Evolutionary conservation across 305 asterid species (phyloP).

Genomic region (Salvia sclarea): DNA sequence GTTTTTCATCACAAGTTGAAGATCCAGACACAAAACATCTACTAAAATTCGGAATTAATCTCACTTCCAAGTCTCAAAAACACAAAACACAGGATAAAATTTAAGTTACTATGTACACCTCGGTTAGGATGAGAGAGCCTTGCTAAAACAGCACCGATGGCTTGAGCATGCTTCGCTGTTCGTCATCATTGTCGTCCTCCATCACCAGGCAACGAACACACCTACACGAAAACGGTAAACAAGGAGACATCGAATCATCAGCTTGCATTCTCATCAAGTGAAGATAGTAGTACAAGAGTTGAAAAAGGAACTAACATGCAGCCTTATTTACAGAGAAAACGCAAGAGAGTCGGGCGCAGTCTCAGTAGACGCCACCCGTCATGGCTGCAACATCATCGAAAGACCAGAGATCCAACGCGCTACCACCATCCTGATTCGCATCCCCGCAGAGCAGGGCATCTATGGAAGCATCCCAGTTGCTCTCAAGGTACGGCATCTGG

Average conservation of each 20-base stretch:
- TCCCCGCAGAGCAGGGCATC: conserved; percentile 53
- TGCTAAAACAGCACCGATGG: conserved; percentile 41
- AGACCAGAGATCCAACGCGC: conserved; percentile 57
- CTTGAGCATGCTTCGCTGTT: conserved; percentile 42
- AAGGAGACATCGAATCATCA: conserved; percentile 24
- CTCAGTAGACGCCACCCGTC: conserved; percentile 46
- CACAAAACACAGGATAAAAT: conserved; percentile 26
- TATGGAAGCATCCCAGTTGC: conserved; percentile 65
- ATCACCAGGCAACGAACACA: conserved; percentile 35
- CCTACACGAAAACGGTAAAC: conserved; percentile 33
- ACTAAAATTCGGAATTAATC: conserved; percentile 16
- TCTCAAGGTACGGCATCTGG: conserved; percentile 51
- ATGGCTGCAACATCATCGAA: conserved; percentile 52
- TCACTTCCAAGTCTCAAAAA: conserved; percentile 29
- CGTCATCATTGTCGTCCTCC: conserved; percentile 11
- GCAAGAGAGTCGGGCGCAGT: conserved; percentile 14
- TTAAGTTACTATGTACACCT: conserved; percentile 36
- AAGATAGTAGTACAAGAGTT: background rate
- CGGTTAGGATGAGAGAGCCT: conserved; percentile 28
- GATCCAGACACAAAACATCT: conserved; percentile 32
- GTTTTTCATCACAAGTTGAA: conserved; percentile 28
- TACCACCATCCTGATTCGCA: conserved; percentile 46
- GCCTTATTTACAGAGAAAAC: conserved; percentile 56
- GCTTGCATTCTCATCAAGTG: background rate
- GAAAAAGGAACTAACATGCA: conserved; percentile 41